Evolutionary conservation across 371 early-diverging fungal species (phyloP).

Genomic region (Vittaforma corneae): DNA sequence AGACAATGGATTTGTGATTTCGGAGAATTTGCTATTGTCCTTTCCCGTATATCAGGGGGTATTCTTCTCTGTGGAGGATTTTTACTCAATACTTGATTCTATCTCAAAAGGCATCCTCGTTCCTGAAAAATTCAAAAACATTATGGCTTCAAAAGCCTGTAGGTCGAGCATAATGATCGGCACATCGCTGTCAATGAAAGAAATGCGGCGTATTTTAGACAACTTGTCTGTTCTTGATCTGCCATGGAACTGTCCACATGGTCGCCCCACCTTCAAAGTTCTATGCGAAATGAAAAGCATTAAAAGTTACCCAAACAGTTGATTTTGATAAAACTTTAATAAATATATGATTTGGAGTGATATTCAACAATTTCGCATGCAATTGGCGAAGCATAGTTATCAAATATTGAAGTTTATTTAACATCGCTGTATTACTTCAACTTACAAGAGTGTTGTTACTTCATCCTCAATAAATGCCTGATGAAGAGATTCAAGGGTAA

Average conservation of each 20-base stretch:
- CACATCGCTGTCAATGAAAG: slow-evolving; percentile 26
- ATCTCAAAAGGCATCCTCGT: slow-evolving; percentile 33
- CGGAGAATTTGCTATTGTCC: slow-evolving; percentile 11
- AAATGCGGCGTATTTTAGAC: slow-evolving; percentile 55
- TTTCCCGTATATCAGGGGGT: slow-evolving; percentile 47
- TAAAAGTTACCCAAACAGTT: not conserved
- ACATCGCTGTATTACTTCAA: no score
- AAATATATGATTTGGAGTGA: no score
- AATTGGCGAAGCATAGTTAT: no score
- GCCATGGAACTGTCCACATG: slow-evolving; percentile 84
- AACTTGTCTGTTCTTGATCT: slow-evolving; percentile 43
- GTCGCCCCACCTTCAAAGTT: slow-evolving; percentile 69
- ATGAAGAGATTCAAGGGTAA: slow-evolving; percentile 2
- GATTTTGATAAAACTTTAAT: not conserved
- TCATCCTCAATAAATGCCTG: not conserved
- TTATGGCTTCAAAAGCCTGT: slow-evolving; percentile 64
- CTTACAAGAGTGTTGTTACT: not conserved
- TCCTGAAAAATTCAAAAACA: slow-evolving; percentile 18
- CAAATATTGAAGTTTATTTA: no score
- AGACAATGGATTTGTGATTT: slow-evolving; percentile 53
- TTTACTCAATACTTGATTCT: slow-evolving; percentile 43
- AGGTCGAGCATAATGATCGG: slow-evolving; percentile 64
- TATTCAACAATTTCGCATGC: no score
- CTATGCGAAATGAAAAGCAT: slow-evolving; percentile 8
- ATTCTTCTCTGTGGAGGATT: slow-evolving; percentile 50